A percentile compares a stretch with the other conserved stretches of the same genome.
Conservation (phyloP, 208 protist genomes). For the Tritrichomonas musculus region DNA sequence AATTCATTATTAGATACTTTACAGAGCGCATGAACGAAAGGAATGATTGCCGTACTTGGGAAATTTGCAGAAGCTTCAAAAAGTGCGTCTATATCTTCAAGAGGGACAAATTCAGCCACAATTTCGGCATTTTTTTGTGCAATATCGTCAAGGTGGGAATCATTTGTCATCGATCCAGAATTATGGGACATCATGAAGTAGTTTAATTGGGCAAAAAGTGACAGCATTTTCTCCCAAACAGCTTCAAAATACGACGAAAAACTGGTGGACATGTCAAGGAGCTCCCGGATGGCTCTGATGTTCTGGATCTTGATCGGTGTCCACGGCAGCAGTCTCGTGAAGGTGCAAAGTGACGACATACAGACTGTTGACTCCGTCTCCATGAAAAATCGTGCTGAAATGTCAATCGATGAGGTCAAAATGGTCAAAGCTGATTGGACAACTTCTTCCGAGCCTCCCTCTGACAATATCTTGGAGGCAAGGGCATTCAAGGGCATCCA, state of each 20-base stretch:
- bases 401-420: not conserved
- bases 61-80: not conserved
- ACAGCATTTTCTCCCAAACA: not conserved
- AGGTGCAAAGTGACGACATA: not conserved
- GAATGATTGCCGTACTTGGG: not conserved
- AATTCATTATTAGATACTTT: constrained; percentile 25
- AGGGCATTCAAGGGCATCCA: not conserved
- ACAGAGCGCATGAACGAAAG: not conserved
- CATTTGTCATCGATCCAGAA: not conserved
- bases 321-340: not conserved
- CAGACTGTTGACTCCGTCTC: not conserved
- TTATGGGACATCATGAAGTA: not conserved
- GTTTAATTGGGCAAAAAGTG: not conserved
- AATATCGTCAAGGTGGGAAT: not conserved
- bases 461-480: not conserved
- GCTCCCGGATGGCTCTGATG: not conserved
- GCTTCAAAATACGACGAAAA: not conserved
- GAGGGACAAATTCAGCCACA: not conserved
- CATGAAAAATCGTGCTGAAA: not conserved
- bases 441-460: not conserved
- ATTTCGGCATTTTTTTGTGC: not conserved
- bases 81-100: not conserved
- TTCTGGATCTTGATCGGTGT: not conserved
- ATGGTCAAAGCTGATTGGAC: not conserved
- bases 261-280: not conserved